phyloP scores from a whole-genome alignment of 1,284 basidiomycete species.

The Somion occarium region DNA sequence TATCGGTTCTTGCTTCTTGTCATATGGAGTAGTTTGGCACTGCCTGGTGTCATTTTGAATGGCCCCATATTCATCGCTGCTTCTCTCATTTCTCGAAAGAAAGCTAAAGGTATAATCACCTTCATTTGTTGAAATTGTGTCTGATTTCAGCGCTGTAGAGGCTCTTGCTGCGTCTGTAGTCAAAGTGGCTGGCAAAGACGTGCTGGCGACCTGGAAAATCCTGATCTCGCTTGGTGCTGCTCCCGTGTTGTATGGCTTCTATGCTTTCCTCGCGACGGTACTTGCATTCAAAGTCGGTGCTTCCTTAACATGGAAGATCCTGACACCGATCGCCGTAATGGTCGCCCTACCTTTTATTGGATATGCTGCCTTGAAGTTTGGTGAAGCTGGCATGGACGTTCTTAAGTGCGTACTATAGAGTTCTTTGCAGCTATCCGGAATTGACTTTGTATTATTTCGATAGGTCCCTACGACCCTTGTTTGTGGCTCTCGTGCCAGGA shows the following conservation, averaged over 20 bases:
- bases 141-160: constrained; percentile 48
- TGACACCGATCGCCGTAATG: constrained; percentile 80
- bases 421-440: constrained; percentile 18
- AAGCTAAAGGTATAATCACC: constrained; percentile 76
- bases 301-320: constrained; percentile 62
- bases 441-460: constrained; percentile 14
- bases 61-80: constrained; percentile 94
- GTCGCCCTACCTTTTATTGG: constrained; percentile 84
- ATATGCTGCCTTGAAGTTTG: constrained; percentile 95
- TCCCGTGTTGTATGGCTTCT: constrained; percentile 83
- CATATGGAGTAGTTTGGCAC: constrained; percentile 83
- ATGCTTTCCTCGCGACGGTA: constrained; percentile 78
- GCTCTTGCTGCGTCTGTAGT: constrained; percentile 95
- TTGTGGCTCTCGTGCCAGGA: constrained; percentile 88
- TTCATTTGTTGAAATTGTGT: not conserved
- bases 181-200: constrained; percentile 93
- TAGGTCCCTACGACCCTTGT: constrained; percentile 88
- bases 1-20: constrained; percentile 83
- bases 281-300: constrained; percentile 70
- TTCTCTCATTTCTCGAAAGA: constrained; percentile 82
- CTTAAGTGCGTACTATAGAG: constrained; percentile 76
- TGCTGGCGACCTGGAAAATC: constrained; percentile 97
- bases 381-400: constrained; percentile 98
- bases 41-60: constrained; percentile 95
- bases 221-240: constrained; percentile 91